These are phyloP conservation scores for Amphichorda felina DNA, from an alignment of 2,329 filamentous ascomycete genomes.

Conservation along the genomic window DNA sequence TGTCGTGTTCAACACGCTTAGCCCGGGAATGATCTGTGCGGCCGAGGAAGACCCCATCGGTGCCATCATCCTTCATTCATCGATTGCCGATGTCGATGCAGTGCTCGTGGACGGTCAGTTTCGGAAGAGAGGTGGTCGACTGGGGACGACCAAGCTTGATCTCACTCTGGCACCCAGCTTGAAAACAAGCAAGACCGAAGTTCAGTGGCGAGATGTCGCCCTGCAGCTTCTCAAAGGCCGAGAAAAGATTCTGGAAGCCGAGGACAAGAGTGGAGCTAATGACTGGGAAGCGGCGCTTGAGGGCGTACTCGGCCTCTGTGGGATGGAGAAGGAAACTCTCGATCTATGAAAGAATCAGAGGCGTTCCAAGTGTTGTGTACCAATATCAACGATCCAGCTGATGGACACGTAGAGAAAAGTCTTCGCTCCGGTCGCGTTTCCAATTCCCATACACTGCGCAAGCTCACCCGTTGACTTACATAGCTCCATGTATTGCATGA, in stretches of 20 bases:
- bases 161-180: background rate
- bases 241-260: background rate
- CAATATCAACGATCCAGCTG: too few relatives aligned
- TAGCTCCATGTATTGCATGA: too few relatives aligned
- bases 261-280: background rate
- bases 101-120: constrained; percentile 36
- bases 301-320: background rate
- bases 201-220: background rate
- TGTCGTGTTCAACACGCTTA: constrained; percentile 28
- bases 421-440: too few relatives aligned
- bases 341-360: too few relatives aligned
- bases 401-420: too few relatives aligned
- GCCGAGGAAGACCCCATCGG: constrained; percentile 31
- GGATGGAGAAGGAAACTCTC: too few relatives aligned
- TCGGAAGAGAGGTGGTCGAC: constrained; percentile 27
- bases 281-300: background rate
- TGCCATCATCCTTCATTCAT: constrained; percentile 38
- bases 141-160: constrained; percentile 7
- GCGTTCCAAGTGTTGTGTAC: too few relatives aligned
- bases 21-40: constrained; percentile 7
- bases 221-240: background rate
- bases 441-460: too few relatives aligned
- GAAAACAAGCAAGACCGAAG: background rate
- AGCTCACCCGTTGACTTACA: too few relatives aligned
- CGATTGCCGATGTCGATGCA: constrained; percentile 33